Evolutionary conservation across 2,329 filamentous ascomycete genomes (phyloP), one percentile per base, ranked within the genome.

Genomic region (Apiospora pterosperma): DNA sequence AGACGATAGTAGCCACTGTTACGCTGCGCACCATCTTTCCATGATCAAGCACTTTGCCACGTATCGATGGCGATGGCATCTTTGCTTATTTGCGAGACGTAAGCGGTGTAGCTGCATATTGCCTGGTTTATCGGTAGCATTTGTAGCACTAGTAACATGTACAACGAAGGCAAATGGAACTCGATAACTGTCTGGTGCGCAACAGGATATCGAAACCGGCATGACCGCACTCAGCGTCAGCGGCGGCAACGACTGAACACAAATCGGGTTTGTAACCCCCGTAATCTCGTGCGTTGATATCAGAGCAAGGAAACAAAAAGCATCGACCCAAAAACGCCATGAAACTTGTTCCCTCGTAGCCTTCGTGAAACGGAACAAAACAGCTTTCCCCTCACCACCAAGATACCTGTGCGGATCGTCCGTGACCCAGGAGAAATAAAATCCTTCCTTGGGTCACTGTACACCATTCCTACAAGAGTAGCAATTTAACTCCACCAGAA

Each of bases 321-420:
- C 16, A 34, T 34, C 28, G 3, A 34, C 28, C 21, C 52, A 36
- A 36, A 25, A 66, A 66, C 65, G 65, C 65, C 65, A n/a, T 62
- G 52, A 62, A 61, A 60, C 60, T 52, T 39, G 59, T 59, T 61
- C 62, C 62, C 59, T 60, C 62, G 58, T 62, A 64, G 44, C 52
- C 61, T 36, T 63, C 34, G 44, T 63, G 61, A 63, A 55, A 36
- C 21, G 23, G 59, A 48, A 61, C 38, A 41, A 44, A 34, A 8
- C 59, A 19, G 5, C 21, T 19, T 28, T 31, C 28, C 28, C n/a
- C 42, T 16, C 48, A 25, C 25, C 48, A 31, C 48, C 48, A 55
- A 34, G 34, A 21, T 31, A 14, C 21, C 36, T 31, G 3, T 21
- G 25, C 48, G 19, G 19, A 55, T 34, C 16, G 5, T n/a, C 28